phyloP scores from a whole-genome alignment of 2,329 filamentous ascomycete genomes.

The Botryotinia convoluta region DNA sequence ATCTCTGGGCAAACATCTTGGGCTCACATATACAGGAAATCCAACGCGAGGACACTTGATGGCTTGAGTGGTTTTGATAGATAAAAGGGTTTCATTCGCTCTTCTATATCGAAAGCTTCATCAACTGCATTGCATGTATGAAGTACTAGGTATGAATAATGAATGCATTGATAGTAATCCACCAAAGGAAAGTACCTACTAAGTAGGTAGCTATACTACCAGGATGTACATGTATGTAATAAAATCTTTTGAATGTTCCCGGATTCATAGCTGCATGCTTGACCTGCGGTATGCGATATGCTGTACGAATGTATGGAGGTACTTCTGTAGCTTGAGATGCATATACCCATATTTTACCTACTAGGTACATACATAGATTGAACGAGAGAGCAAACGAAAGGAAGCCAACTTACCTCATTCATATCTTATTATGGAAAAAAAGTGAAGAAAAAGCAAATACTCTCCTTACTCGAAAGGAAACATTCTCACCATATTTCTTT shows the following conservation, averaged over 20 bases:
- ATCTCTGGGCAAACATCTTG: background rate
- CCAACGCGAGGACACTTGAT: background rate
- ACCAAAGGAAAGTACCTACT: background rate
- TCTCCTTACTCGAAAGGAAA: background rate
- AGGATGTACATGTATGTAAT: background rate
- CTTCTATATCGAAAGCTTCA: background rate
- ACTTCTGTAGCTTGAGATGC: background rate
- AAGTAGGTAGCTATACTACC: no score
- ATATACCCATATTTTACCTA: background rate
- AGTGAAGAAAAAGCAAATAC: background rate
- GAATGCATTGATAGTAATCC: background rate
- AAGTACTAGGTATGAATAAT: background rate
- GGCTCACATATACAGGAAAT: background rate
- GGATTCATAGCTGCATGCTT: constrained; percentile 2
- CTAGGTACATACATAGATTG: background rate
- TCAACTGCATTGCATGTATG: background rate
- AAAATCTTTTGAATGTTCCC: background rate
- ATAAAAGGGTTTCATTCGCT: background rate
- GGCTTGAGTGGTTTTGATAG: background rate
- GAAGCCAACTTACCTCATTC: background rate
- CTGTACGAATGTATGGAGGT: background rate
- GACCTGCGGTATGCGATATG: background rate
- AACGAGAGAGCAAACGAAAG: background rate
- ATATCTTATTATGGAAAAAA: background rate
- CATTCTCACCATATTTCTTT: background rate